Evolutionary conservation across 1,139 yeast genomes (phyloP).

Genomic region (Debaryomyces coudertii): DNA sequence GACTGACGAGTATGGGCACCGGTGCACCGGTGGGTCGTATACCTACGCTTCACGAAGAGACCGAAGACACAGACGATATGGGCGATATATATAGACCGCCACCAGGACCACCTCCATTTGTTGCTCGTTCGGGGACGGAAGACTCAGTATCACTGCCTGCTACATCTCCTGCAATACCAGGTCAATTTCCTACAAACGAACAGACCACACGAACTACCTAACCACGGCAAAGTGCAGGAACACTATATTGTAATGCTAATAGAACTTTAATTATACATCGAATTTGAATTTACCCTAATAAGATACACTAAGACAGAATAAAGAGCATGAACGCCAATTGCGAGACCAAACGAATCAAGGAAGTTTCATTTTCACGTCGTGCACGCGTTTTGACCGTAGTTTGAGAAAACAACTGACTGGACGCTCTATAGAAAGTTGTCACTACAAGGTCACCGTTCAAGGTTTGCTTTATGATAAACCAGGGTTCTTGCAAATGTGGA

Average conservation of each 20-base stretch:
- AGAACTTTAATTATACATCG: background rate
- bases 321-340: no score
- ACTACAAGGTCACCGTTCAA: no score
- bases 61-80: constrained; percentile 12
- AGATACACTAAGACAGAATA: no score
- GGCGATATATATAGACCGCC: constrained; percentile 16
- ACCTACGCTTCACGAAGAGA: constrained; percentile 13
- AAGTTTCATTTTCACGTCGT: no score
- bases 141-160: background rate
- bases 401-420: no score
- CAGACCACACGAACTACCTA: background rate
- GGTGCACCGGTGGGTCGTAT: constrained; percentile 17
- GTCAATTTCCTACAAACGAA: constrained; percentile 3
- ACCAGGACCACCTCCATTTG: constrained; percentile 6
- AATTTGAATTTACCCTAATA: background rate
- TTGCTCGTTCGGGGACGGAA: background rate
- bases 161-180: constrained; percentile 1
- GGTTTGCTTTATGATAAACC: no score
- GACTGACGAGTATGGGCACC: constrained; percentile 19
- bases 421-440: no score
- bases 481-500: no score
- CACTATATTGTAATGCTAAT: background rate
- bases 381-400: no score
- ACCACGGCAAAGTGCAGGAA: background rate
- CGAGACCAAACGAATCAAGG: no score